Conservation (phyloP, 352 stramenopile species). For the Phytophthora cryptogea region DNA sequence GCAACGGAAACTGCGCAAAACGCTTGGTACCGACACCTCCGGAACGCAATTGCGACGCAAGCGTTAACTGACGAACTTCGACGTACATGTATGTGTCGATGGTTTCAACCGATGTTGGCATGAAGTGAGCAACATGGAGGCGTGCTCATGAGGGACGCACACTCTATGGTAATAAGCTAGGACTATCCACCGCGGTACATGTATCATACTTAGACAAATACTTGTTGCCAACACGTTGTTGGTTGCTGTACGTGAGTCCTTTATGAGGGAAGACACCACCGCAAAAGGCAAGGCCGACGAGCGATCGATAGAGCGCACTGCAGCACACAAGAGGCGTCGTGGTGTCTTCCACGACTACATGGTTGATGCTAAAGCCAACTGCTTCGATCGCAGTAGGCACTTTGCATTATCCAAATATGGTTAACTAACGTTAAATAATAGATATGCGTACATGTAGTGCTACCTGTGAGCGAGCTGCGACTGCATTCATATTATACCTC, state of each 20-base stretch:
- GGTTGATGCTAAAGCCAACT: background rate
- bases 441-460: no score
- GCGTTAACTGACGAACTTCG: no score
- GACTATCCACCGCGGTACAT: constrained; percentile 20
- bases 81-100: no score
- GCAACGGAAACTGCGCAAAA: no score
- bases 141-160: background rate
- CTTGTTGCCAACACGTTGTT: no score
- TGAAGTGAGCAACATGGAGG: background rate
- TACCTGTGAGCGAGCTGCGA: no score
- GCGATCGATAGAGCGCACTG: background rate
- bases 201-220: background rate
- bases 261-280: no score
- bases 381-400: constrained; percentile 19
- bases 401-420: background rate
- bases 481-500: constrained; percentile 20
- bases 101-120: background rate
- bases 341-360: background rate
- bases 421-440: constrained; percentile 28
- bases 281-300: no score
- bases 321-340: background rate
- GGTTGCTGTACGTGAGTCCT: no score
- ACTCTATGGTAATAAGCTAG: constrained; percentile 10
- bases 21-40: no score
- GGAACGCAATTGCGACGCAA: no score